Percentiles rank a stretch among this genome's conserved stretches.
Conservation (phyloP, 768 basidiomycete species). For the Tricholoma matsutake region DNA sequence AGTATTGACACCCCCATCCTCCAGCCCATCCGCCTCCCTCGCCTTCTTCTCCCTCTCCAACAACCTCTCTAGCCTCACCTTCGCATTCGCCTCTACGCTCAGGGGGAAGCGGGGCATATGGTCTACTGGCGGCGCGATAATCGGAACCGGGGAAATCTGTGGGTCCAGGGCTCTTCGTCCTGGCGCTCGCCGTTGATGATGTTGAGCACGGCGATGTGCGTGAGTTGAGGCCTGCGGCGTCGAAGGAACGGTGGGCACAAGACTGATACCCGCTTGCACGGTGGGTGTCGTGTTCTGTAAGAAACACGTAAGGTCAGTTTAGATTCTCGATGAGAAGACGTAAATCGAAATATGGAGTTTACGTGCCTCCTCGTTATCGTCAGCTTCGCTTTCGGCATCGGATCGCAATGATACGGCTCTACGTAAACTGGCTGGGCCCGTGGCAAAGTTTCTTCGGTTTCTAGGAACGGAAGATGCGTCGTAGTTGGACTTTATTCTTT, state of each 20-base stretch:
- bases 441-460: conserved; percentile 18
- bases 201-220: neutral
- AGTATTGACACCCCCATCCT: conserved; percentile 5
- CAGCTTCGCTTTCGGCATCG: conserved; percentile 13
- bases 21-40: conserved; percentile 35
- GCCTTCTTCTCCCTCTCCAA: conserved; percentile 39
- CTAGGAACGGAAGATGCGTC: neutral
- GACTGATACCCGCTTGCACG: neutral
- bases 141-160: conserved; percentile 33
- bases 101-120: conserved; percentile 31
- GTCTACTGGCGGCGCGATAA: conserved; percentile 51
- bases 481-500: neutral
- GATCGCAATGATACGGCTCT: conserved; percentile 38
- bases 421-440: conserved; percentile 37
- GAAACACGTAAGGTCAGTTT: neutral
- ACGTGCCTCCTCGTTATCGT: conserved; percentile 10
- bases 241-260: conserved; percentile 5
- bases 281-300: neutral
- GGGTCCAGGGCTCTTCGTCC: neutral
- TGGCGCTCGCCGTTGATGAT: neutral
- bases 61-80: conserved; percentile 38
- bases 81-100: conserved; percentile 40
- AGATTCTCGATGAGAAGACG: neutral
- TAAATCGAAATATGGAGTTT: neutral
- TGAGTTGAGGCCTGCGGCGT: neutral